These are phyloP conservation scores for Karstenula rhodostoma DNA, from an alignment of 2,329 filamentous ascomycete species.

Conservation along the genomic window DNA sequence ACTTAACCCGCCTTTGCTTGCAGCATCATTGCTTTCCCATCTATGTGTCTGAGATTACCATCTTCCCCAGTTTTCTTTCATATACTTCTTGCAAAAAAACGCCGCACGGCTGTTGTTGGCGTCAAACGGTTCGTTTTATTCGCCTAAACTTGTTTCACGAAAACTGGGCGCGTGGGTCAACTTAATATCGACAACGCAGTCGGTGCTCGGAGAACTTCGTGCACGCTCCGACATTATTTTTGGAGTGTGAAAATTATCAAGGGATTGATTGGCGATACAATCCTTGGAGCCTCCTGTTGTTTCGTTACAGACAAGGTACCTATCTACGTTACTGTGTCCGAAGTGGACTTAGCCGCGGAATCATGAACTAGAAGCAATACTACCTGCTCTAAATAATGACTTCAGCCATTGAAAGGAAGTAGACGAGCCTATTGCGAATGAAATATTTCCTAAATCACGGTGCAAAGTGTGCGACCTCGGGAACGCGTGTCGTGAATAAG, in stretches of 20 bases:
- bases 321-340: background rate
- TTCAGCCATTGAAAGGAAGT: too few species aligned
- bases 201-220: background rate
- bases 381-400: too few species aligned
- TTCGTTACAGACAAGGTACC: background rate
- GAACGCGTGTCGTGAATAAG: too few species aligned
- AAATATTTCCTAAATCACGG: too few species aligned
- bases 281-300: background rate
- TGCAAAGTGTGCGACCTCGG: too few species aligned
- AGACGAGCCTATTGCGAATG: too few species aligned
- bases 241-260: background rate
- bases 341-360: background rate
- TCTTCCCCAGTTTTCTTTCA: background rate
- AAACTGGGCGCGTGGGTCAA: background rate
- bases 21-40: background rate
- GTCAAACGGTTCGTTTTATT: background rate
- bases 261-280: background rate
- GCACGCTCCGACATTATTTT: background rate
- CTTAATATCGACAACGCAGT: slow-evolving; percentile 2
- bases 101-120: background rate
- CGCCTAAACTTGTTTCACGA: background rate
- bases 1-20: background rate
- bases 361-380: too few species aligned
- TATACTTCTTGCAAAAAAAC: background rate
- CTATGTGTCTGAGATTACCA: background rate